Percentiles rank a stretch among this genome's conserved stretches.
Conservation (phyloP, 768 basidiomycete species). For the Mycena floridula region DNA sequence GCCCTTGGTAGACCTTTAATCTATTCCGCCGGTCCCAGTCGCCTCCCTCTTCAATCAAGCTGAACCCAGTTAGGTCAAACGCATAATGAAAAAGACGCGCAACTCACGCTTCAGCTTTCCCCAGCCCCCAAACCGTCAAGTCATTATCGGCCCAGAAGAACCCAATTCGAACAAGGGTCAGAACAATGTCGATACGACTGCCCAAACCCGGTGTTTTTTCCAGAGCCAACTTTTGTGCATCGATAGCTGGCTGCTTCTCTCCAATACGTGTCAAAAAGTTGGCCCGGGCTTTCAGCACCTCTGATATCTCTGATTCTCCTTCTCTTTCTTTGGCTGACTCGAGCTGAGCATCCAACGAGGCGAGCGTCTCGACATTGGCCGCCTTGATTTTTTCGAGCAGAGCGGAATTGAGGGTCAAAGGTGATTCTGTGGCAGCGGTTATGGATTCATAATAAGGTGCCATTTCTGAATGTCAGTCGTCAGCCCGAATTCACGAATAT, state of each 20-base stretch:
- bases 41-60: constrained; percentile 89
- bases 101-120: constrained; percentile 75
- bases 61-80: constrained; percentile 24
- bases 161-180: constrained; percentile 84
- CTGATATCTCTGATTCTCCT: constrained; percentile 91
- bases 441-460: constrained; percentile 71
- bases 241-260: constrained; percentile 84
- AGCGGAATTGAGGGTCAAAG: constrained; percentile 41
- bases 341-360: constrained; percentile 69
- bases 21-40: constrained; percentile 98
- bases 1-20: constrained; percentile 90
- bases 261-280: constrained; percentile 86
- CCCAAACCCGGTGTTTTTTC: constrained; percentile 92
- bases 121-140: constrained; percentile 64
- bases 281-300: constrained; percentile 78
- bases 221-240: constrained; percentile 77
- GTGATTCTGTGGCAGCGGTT: constrained; percentile 39
- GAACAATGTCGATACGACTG: constrained; percentile 86
- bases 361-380: constrained; percentile 67
- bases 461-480: constrained; percentile 58
- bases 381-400: constrained; percentile 57
- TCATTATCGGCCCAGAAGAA: constrained; percentile 82
- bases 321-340: constrained; percentile 86
- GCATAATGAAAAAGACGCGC: neutral
- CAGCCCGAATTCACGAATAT: neutral